Percentiles rank a stretch among this genome's conserved stretches.
phyloP scores from a whole-genome alignment of 345 rosid species.

The Eucalyptus polybractea region DNA sequence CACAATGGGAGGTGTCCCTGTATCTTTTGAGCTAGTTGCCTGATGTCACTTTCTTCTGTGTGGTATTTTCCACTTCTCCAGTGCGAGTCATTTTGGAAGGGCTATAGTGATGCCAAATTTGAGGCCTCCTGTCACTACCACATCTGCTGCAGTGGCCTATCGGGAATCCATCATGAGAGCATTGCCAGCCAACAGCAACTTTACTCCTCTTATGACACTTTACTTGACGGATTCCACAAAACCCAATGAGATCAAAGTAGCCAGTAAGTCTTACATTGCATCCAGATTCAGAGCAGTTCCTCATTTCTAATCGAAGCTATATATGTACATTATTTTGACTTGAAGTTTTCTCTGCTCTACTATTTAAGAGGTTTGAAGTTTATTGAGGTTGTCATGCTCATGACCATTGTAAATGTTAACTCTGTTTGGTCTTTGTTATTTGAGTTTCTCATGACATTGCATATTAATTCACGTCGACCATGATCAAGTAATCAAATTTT shows the following conservation, averaged over 20 bases:
- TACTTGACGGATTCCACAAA: conserved; percentile 85
- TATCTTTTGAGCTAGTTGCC: background rate
- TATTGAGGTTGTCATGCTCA: background rate
- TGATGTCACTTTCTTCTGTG: background rate
- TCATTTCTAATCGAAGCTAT: background rate
- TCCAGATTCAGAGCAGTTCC: background rate
- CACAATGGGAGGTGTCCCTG: background rate
- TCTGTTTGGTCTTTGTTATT: background rate
- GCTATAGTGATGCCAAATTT: conserved; percentile 94
- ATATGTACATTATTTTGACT: background rate
- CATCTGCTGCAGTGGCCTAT: conserved; percentile 53
- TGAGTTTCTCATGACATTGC: background rate
- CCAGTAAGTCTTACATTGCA: conserved; percentile 31
- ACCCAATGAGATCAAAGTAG: conserved; percentile 81
- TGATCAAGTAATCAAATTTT: background rate
- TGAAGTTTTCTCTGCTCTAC: background rate
- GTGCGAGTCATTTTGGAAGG: conserved; percentile 66
- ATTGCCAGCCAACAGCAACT: conserved; percentile 38
- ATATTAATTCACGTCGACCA: background rate
- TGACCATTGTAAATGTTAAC: background rate
- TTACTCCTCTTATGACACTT: conserved; percentile 89
- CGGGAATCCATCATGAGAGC: conserved; percentile 17
- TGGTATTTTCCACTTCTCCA: background rate
- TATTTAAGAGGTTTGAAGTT: background rate
- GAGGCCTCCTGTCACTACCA: conserved; percentile 76